Evolutionary conservation across 208 protist species (phyloP).

Genomic region (Acanthamoeba comandoni): DNA sequence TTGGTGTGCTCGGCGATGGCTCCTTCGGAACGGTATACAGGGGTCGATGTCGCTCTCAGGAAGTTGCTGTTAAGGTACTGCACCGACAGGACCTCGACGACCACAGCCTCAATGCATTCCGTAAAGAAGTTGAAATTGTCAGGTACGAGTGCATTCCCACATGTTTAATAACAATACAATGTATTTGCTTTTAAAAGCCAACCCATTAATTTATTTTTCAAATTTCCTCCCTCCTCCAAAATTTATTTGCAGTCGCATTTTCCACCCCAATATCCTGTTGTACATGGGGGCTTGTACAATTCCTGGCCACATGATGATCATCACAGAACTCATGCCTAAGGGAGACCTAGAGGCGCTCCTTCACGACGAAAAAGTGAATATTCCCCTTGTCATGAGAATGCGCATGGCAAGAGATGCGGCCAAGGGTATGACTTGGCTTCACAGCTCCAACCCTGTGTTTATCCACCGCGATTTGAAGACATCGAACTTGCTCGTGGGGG

Average conservation of each 20-base stretch:
- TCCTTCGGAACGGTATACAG: constrained; percentile 66
- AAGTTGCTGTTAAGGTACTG: constrained; percentile 65
- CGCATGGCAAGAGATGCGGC: constrained; percentile 84
- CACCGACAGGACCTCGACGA: constrained; percentile 64
- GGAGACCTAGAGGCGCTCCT: constrained; percentile 82
- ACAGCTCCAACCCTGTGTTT: constrained; percentile 83
- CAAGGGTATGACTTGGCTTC: constrained; percentile 83
- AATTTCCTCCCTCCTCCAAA: too few species aligned
- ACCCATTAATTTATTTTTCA: too few species aligned
- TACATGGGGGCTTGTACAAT: constrained; percentile 89
- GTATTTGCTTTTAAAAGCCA: too few species aligned
- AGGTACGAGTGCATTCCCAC: too few species aligned
- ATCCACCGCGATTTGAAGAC: constrained; percentile 86
- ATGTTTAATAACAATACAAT: too few species aligned
- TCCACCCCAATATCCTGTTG: constrained; percentile 87
- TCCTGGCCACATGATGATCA: constrained; percentile 84
- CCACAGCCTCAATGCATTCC: constrained; percentile 65
- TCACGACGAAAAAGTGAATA: constrained; percentile 56
- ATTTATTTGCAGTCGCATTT: constrained; percentile 68
- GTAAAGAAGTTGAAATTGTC: constrained; percentile 71
- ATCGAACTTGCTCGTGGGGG: constrained; percentile 70
- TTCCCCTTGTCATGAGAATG: constrained; percentile 21
- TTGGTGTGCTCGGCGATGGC: constrained; percentile 54
- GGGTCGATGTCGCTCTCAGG: constrained; percentile 59
- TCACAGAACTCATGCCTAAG: constrained; percentile 84